Base-by-base conservation (phyloP, 768 basidiomycete genomes). In the Imleria badia region DNA sequence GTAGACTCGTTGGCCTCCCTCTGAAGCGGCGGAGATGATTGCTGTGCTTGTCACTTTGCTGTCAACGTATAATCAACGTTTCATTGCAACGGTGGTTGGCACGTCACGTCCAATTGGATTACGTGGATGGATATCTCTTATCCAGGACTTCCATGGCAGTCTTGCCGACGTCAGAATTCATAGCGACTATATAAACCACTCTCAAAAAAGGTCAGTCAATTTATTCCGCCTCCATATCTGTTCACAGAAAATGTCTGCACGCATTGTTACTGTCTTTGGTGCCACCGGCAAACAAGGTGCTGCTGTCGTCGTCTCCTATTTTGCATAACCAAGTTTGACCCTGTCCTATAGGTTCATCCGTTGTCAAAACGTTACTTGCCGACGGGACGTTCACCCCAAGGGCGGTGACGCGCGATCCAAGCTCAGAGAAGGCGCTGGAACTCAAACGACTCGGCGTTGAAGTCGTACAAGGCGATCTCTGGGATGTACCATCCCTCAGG, bases 201-300 rank as follows among this genome's bases (percentile, higher is more conserved):
- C n/a, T n/a, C n/a, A 20, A 35, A 13, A 20, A 22, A 14, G 22
- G 22, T 17, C 22, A 31, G 10, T 44, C 26, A 26, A 26, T 6
- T 26, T 3, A 26, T 26, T 26, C 22, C 20, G 2, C 17, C 43
- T 29, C 23, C 46, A 35, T 29, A 20, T 19, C 43, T 29, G 2
- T 35, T 48, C 34, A 12, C 44, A n/a, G 9, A 48, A 22, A 38
- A 52, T 56, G 61, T 60, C 55, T 45, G 2, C 48, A 40, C 68
- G 66, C 11, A 53, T 72, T 35, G 63, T 73, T 34, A 63, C 62
- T 6, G 70, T 75, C 30, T 64, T 72, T 20, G 73, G 75, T 23
- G 72, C 74, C 4, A 75, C 73, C 19, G 74, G 74, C 12, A 52
- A 51, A 13, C 72, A 75, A 66, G 74, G 74, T 63, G 48, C 12